Evolutionary conservation across 345 rosid species (phyloP).

Genomic region (Fremontodendron californicum): DNA sequence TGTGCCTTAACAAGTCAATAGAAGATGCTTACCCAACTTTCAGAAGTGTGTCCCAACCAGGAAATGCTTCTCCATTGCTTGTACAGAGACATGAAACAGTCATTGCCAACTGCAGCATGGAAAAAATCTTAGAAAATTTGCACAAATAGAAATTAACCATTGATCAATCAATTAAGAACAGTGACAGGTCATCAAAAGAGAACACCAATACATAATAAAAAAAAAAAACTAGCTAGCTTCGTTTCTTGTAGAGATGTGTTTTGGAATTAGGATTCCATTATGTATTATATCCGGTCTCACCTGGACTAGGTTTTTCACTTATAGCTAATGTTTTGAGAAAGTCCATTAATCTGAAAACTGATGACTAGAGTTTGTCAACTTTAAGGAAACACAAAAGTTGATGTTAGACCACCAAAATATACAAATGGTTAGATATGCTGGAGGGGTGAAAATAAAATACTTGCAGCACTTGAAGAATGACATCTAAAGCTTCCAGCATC

Average conservation of each 20-base stretch:
- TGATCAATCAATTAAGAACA: not conserved
- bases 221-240: not conserved
- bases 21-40: slow-evolving; percentile 55
- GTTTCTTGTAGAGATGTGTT: not conserved
- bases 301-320: not conserved
- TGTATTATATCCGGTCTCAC: not conserved
- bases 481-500: not conserved
- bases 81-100: slow-evolving; percentile 64
- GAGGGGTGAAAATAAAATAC: not conserved
- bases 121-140: slow-evolving; percentile 6
- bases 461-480: not conserved
- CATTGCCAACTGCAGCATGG: slow-evolving; percentile 50
- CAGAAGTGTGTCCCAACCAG: slow-evolving; percentile 88
- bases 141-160: not conserved
- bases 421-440: not conserved
- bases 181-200: not conserved
- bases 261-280: too few relatives aligned
- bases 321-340: not conserved
- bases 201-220: not conserved
- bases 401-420: not conserved
- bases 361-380: not conserved
- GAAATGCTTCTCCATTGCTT: slow-evolving; percentile 77
- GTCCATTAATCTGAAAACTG: not conserved
- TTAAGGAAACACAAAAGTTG: not conserved
- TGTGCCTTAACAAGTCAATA: not conserved